Evolutionary conservation across 2,329 filamentous ascomycete species (phyloP).

Genomic region (Aquanectria penicillioides): DNA sequence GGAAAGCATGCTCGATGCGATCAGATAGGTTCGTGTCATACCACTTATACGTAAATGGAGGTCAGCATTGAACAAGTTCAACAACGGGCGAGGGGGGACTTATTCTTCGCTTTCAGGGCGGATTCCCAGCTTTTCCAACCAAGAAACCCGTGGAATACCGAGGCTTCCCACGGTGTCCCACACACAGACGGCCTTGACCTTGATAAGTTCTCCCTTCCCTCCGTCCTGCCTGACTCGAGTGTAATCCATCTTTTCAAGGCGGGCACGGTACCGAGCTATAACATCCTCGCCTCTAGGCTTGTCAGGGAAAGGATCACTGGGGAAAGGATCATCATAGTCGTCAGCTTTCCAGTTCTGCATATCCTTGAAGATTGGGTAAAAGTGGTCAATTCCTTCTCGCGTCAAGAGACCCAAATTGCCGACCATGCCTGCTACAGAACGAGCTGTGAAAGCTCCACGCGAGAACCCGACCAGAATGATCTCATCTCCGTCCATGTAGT

Average conservation of each 20-base stretch:
- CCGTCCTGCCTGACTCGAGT: constrained; percentile 55
- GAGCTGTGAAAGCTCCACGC: constrained; percentile 66
- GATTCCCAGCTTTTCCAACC: constrained; percentile 59
- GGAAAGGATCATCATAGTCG: constrained; percentile 58
- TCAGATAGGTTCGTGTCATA: constrained; percentile 64
- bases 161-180: constrained; percentile 57
- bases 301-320: constrained; percentile 55
- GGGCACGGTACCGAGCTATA: constrained; percentile 53
- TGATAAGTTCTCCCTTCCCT: constrained; percentile 56
- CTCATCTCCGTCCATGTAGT: constrained; percentile 68
- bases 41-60: constrained; percentile 56
- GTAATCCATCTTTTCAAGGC: constrained; percentile 54
- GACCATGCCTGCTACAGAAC: constrained; percentile 66
- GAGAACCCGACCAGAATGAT: constrained; percentile 68
- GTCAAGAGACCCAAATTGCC: constrained; percentile 62
- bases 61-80: constrained; percentile 41
- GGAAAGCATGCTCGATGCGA: constrained; percentile 66
- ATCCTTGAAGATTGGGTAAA: constrained; percentile 66
- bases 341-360: constrained; percentile 63
- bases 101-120: constrained; percentile 57
- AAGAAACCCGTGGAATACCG: constrained; percentile 56
- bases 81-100: constrained; percentile 40
- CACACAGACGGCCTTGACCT: constrained; percentile 57
- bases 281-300: constrained; percentile 59
- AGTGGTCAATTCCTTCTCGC: constrained; percentile 62